Conservation (phyloP, 2,329 filamentous ascomycete species). For the Cladophialophora yegresii region DNA sequence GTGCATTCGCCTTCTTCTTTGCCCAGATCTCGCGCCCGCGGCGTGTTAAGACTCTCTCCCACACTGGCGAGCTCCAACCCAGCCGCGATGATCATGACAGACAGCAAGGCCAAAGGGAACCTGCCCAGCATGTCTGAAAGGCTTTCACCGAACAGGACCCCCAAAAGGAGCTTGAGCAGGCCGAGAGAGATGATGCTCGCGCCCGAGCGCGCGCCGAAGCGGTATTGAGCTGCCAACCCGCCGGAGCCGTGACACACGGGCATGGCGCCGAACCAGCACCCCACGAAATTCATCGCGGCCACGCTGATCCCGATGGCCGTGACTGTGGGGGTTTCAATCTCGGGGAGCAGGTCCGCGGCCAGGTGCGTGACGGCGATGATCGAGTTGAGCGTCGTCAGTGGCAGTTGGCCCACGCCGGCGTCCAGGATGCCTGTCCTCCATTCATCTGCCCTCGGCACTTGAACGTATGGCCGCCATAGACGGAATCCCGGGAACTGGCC, state of each 20-base stretch:
- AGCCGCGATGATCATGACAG: constrained; percentile 85
- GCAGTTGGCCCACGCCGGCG: constrained; percentile 81
- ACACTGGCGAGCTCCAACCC: constrained; percentile 86
- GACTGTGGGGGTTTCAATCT: constrained; percentile 67
- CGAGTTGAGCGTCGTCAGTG: constrained; percentile 88
- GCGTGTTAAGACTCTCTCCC: constrained; percentile 79
- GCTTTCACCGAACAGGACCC: constrained; percentile 71
- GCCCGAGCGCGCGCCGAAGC: constrained; percentile 87
- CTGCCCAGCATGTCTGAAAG: constrained; percentile 69
- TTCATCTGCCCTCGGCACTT: constrained; percentile 49
- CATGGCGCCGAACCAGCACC: constrained; percentile 93
- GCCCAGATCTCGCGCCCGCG: constrained; percentile 61
- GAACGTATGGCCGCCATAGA: constrained; percentile 62
- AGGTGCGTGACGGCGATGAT: constrained; percentile 84
- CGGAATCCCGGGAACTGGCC: constrained; percentile 52
- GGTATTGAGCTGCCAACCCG: constrained; percentile 84
- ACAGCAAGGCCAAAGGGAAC: constrained; percentile 77
- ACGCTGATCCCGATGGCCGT: constrained; percentile 81
- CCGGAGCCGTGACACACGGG: constrained; percentile 92
- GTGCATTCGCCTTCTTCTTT: constrained; percentile 43
- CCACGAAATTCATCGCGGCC: constrained; percentile 76
- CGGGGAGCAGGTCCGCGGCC: constrained; percentile 73
- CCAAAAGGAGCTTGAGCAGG: constrained; percentile 70
- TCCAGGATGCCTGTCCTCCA: constrained; percentile 60
- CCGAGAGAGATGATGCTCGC: constrained; percentile 81